These are phyloP conservation scores for Ganoderma leucocontextum DNA, from an alignment of 1,284 basidiomycete genomes.

Conservation along the genomic window DNA sequence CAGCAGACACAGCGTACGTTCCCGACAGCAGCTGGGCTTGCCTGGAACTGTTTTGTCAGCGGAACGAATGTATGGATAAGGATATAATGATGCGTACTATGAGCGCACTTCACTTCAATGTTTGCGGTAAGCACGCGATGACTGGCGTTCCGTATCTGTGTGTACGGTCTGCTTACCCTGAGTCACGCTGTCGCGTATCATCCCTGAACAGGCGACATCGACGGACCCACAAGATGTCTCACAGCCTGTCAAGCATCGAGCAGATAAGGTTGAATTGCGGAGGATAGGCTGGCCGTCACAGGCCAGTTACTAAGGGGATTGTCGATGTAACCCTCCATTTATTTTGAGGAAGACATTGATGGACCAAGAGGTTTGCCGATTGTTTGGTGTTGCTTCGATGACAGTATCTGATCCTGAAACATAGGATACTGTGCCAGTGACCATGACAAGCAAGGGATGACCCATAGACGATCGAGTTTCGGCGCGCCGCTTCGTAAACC, in stretches of 20 bases:
- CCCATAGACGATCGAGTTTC: neutral
- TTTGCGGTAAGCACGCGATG: neutral
- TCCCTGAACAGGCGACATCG: neutral
- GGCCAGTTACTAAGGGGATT: neutral
- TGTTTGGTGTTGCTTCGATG: neutral
- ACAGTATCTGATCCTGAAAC: neutral
- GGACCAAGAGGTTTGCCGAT: neutral
- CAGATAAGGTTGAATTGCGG: neutral
- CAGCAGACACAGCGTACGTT: neutral
- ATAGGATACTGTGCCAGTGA: neutral
- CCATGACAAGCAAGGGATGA: neutral
- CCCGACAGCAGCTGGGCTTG: neutral
- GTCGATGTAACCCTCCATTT: neutral
- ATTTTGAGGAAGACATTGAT: neutral
- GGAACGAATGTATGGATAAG: neutral
- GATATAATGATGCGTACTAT: neutral
- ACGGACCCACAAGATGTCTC: neutral
- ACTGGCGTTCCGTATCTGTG: neutral
- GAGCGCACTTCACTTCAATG: neutral
- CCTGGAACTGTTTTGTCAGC: conserved; percentile 3
- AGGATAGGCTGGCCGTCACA: neutral
- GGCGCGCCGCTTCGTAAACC: neutral
- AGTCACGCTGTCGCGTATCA: neutral
- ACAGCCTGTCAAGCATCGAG: neutral
- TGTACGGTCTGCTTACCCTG: neutral